These are phyloP conservation scores for Murraya paniculata DNA, from an alignment of 345 rosid species.

Conservation along the genomic window DNA sequence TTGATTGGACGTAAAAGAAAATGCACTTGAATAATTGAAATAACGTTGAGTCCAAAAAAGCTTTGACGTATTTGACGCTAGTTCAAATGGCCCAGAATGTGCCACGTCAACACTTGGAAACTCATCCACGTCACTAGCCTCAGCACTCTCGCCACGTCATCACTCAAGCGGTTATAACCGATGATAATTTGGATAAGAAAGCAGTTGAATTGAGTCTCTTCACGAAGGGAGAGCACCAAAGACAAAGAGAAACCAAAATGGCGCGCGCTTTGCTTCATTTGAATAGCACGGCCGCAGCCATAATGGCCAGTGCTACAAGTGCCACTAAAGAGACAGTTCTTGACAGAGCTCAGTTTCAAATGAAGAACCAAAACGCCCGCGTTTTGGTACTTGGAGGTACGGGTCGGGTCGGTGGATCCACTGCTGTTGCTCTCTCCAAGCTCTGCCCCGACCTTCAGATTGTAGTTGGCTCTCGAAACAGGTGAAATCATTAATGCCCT, in stretches of 20 bases:
- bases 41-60: no score
- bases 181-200: background rate
- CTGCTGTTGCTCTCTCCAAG: conserved; percentile 81
- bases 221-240: background rate
- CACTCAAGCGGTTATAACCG: background rate
- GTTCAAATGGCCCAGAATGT: background rate
- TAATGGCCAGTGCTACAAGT: background rate
- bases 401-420: conserved; percentile 97
- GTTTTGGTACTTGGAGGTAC: conserved; percentile 93
- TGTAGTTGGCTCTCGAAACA: conserved; percentile 72
- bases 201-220: background rate
- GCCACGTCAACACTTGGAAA: background rate
- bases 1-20: no score
- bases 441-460: conserved; percentile 72
- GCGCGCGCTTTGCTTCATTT: conserved; percentile 8
- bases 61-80: background rate
- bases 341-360: conserved; percentile 34
- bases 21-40: no score
- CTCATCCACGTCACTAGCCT: background rate
- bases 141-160: background rate
- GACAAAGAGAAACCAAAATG: background rate
- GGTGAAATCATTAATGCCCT: conserved; percentile 29
- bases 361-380: conserved; percentile 45
- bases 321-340: conserved; percentile 4
- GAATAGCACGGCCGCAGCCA: background rate